phyloP scores from a whole-genome alignment of 2,329 filamentous ascomycete genomes.

The Colletotrichum viniferum region DNA sequence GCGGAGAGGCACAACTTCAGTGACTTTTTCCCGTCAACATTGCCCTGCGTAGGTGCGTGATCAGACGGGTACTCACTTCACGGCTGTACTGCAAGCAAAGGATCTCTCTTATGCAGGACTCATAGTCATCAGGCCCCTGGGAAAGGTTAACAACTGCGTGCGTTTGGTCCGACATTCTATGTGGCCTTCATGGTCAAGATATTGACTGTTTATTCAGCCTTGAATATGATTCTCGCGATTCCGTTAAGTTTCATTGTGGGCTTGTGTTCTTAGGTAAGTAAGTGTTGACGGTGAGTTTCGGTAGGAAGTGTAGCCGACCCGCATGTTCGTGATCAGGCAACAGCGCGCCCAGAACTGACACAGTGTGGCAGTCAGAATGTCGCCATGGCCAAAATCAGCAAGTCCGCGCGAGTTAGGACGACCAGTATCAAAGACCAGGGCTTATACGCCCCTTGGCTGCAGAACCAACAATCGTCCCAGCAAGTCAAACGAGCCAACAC shows the following conservation, averaged over 20 bases:
- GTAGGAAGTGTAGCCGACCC: not conserved
- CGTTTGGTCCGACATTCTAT: not conserved
- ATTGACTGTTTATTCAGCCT: fast-evolving
- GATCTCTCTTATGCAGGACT: not conserved
- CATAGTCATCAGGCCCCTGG: not conserved
- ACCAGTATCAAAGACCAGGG: not conserved
- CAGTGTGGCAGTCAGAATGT: not conserved
- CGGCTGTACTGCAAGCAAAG: not conserved
- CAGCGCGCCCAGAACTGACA: not conserved
- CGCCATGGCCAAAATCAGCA: not conserved
- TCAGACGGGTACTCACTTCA: not conserved
- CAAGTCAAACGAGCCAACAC: not conserved
- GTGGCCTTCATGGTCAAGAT: not conserved
- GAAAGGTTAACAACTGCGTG: not conserved
- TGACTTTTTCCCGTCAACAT: not conserved
- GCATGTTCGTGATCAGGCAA: not conserved
- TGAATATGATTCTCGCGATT: not conserved
- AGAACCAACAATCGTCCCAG: not conserved
- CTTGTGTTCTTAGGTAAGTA: not conserved
- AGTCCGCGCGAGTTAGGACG: not conserved
- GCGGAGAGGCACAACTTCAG: not conserved
- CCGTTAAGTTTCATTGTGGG: fast-evolving
- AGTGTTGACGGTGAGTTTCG: not conserved
- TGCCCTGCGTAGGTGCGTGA: not conserved
- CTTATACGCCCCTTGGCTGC: not conserved